phyloP scores from a whole-genome alignment of 345 rosid species.

The Bruguiera parviflora region DNA sequence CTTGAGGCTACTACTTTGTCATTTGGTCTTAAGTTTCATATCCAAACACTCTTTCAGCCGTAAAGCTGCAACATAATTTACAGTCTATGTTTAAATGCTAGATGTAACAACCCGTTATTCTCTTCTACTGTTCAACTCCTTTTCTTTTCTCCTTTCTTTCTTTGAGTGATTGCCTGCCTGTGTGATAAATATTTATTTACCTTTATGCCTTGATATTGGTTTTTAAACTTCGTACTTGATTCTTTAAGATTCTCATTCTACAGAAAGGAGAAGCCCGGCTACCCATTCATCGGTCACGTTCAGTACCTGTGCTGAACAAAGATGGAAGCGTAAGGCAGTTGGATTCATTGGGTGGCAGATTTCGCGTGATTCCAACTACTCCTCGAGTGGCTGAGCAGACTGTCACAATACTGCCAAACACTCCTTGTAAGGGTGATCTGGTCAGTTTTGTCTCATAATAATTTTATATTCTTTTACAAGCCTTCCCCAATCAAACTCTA shows the following conservation, averaged over 20 bases:
- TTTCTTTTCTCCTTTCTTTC: too few species aligned
- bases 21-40: too few species aligned
- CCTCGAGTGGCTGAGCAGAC: constrained; percentile 32
- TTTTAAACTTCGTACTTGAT: constrained; percentile 6
- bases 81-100: too few species aligned
- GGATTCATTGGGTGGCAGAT: constrained; percentile 43
- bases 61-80: too few species aligned
- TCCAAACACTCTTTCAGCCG: too few species aligned
- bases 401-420: constrained; percentile 24
- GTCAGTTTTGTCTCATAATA: constrained; percentile 30
- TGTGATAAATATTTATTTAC: background rate
- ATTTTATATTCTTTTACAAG: background rate
- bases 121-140: too few species aligned
- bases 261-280: constrained; percentile 57
- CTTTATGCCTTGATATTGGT: background rate
- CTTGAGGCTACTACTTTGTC: too few species aligned
- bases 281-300: constrained; percentile 77
- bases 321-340: constrained; percentile 45
- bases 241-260: constrained; percentile 26
- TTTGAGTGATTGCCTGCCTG: too few species aligned
- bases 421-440: constrained; percentile 31
- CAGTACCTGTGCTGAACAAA: constrained; percentile 70
- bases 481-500: background rate
- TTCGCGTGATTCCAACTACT: constrained; percentile 73
- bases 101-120: too few species aligned